Evolutionary conservation across 1,284 basidiomycete genomes (phyloP).

Genomic region (Xerocomus amazonicus): DNA sequence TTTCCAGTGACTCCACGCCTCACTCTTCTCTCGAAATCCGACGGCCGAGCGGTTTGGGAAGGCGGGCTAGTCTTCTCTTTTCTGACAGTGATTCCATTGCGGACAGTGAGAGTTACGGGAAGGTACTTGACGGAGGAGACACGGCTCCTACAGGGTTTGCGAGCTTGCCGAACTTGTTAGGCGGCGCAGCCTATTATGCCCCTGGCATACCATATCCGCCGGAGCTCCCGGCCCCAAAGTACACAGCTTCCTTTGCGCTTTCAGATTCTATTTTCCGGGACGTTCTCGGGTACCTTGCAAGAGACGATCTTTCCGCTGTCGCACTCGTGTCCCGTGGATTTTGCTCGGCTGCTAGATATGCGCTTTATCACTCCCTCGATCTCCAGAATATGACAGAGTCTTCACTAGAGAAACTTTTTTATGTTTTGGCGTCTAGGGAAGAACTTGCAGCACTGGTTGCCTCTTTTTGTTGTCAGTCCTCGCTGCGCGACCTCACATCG

Average conservation of each 20-base stretch:
- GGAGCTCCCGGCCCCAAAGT: background rate
- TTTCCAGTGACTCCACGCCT: constrained; percentile 22
- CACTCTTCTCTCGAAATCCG: constrained; percentile 33
- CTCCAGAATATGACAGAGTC: constrained; percentile 13
- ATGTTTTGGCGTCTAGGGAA: constrained; percentile 14
- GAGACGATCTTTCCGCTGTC: constrained; percentile 15
- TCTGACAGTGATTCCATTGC: constrained; percentile 10
- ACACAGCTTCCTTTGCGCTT: constrained; percentile 9
- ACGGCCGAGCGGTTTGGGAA: constrained; percentile 30
- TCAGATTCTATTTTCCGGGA: constrained; percentile 18
- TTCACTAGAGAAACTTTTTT: constrained; percentile 16
- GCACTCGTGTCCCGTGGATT: constrained; percentile 23
- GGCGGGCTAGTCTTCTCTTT: constrained; percentile 29
- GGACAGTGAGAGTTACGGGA: constrained; percentile 12
- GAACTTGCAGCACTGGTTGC: constrained; percentile 26
- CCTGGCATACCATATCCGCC: background rate
- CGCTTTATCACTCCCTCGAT: constrained; percentile 24
- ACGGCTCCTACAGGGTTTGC: constrained; percentile 4
- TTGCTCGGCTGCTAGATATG: constrained; percentile 19
- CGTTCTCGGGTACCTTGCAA: constrained; percentile 24
- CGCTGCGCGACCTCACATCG: constrained; percentile 14
- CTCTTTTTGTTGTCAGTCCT: constrained; percentile 24
- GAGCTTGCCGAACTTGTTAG: constrained; percentile 22
- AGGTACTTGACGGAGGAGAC: background rate
- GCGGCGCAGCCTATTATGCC: constrained; percentile 3